Evolutionary conservation across 169 alveolate species (phyloP), one percentile per base, ranked within the genome.

Genomic region (Cardiosporidium cionae): DNA sequence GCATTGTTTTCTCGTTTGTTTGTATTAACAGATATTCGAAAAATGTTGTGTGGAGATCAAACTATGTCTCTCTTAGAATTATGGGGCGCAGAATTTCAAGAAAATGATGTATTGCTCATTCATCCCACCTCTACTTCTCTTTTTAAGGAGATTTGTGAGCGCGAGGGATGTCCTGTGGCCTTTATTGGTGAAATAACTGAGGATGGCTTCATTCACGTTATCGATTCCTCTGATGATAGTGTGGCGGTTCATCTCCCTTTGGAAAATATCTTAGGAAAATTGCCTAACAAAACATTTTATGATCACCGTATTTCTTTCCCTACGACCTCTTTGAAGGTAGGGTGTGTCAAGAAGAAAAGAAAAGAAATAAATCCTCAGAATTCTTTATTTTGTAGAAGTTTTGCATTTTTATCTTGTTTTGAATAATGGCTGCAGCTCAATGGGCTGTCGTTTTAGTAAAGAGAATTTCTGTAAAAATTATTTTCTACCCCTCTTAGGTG

Each of bases 31-130:
- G 68, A 63, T 52, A 63, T 65, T 7, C 16, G 29, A n/a, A 66
- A 81, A 64, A 81, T 81, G 81, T 69, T 68, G 37, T 44, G 9
- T 23, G 86, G 83, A 33, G 86, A 81, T 66, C 74, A 70, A 3
- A 74, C 81, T 52, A 66, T 81, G 86, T 16, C 76, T 23, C 69
- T 37, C 9, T n/a, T 74, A 72, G 81, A 74, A 36, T 5, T 74
- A 62, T 74, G 81, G 81, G 75, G 22, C 4, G 81, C 81, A 6
- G 81, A 74, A 66, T 74, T 25, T 27, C 81, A 74, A 34, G 81
- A 74, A 62, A 65, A 34, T 35, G 63, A 66, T 34, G 74, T 44
- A 0, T 27, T 62, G 16, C 72, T 72, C 7, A 1, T 72, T 27
- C 37, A 27, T 7, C 34, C 62, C 52, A 5, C 5, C 2, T 16